Conservation (phyloP, 495 filamentous ascomycete species). For the Xylaria nigripes region DNA sequence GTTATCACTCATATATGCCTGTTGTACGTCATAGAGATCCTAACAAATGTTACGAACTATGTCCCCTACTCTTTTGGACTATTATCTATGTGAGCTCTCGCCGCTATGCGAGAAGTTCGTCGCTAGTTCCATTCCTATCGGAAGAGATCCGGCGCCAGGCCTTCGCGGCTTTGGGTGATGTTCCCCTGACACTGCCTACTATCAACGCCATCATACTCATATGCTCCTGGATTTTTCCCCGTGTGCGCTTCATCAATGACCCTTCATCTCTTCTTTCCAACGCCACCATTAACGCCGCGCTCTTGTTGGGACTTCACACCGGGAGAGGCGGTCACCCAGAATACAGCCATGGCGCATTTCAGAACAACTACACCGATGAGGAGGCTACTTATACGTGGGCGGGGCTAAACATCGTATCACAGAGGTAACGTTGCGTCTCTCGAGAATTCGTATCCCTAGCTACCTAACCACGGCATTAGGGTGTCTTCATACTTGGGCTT, state of each 20-base stretch:
- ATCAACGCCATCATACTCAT: constrained; percentile 38
- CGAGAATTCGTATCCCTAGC: constrained; percentile 2
- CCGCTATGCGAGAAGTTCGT: constrained; percentile 34
- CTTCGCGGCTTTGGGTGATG: constrained; percentile 25
- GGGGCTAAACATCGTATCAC: constrained; percentile 36
- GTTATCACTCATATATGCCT: constrained; percentile 39
- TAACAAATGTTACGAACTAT: constrained; percentile 31
- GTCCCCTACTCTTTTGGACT: constrained; percentile 37
- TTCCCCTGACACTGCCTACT: constrained; percentile 29
- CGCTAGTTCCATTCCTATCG: constrained; percentile 33
- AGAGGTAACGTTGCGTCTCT: constrained; percentile 19
- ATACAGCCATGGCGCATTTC: constrained; percentile 26
- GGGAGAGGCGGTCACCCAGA: constrained; percentile 35
- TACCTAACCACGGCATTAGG: background rate
- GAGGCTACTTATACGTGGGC: constrained; percentile 39
- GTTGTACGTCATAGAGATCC: constrained; percentile 32
- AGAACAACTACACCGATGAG: constrained; percentile 33
- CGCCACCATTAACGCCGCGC: constrained; percentile 32
- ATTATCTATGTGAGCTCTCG: constrained; percentile 37
- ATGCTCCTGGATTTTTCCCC: constrained; percentile 35
- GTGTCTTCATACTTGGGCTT: constrained; percentile 32
- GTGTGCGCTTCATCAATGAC: constrained; percentile 35
- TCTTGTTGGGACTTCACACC: constrained; percentile 35
- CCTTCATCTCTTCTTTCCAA: constrained; percentile 34
- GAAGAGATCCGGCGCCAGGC: constrained; percentile 33